phyloP scores from a whole-genome alignment of 2,329 filamentous ascomycete species.

The Neonectria punicea region DNA sequence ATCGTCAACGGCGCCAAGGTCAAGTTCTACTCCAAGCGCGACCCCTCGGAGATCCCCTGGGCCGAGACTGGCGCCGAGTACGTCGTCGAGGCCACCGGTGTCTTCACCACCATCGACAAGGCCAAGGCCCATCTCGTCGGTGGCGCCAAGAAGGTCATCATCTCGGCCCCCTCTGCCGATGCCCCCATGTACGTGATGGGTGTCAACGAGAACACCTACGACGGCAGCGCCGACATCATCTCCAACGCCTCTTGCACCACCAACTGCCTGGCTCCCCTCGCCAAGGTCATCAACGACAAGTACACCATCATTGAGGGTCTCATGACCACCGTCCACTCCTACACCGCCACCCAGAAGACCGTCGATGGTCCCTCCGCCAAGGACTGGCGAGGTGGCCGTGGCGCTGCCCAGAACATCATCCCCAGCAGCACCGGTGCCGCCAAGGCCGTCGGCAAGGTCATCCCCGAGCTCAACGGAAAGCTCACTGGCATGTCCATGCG shows the following conservation, averaged over 20 bases:
- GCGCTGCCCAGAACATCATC: constrained; percentile 99
- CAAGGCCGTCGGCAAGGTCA: constrained; percentile 99
- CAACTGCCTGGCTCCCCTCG: constrained; percentile 99
- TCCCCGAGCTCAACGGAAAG: constrained; percentile 97
- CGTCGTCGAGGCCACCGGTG: constrained; percentile 97
- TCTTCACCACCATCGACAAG: constrained; percentile 99
- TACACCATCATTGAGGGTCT: constrained; percentile 97
- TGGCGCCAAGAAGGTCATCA: constrained; percentile 97
- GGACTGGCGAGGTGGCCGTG: constrained; percentile 99
- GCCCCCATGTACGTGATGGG: constrained; percentile 99
- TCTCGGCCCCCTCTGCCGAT: constrained; percentile 92
- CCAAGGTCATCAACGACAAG: constrained; percentile 99
- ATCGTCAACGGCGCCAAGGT: constrained; percentile 94
- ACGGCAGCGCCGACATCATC: constrained; percentile 89
- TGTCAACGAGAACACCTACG: constrained; percentile 96
- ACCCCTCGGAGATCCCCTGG: constrained; percentile 93
- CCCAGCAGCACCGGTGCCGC: constrained; percentile 98
- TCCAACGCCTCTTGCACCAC: constrained; percentile 99
- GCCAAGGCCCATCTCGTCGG: constrained; percentile 93
- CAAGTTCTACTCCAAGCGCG: constrained; percentile 93
- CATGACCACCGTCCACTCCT: constrained; percentile 99
- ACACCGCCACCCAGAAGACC: constrained; percentile 99
- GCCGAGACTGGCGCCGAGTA: constrained; percentile 87
- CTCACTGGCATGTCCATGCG: constrained; percentile 99
- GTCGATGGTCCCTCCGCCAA: constrained; percentile 97